Conservation (phyloP, 257 asterid species). For the Euphrasia confusa region DNA sequence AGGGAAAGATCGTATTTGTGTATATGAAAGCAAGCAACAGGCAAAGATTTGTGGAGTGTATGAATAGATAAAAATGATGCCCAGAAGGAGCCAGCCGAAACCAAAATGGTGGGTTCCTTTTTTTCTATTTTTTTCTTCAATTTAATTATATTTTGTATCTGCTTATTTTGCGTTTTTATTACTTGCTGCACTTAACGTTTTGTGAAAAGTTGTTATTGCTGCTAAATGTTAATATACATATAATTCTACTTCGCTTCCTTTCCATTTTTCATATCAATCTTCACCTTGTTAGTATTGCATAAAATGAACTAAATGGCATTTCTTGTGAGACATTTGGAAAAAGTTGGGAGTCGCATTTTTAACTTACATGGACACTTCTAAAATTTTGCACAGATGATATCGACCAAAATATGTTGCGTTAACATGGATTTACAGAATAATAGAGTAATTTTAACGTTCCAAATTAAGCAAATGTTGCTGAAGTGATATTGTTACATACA, state of each 20-base stretch:
- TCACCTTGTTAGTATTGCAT: too few species aligned
- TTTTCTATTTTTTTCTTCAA: not conserved
- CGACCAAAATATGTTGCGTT: too few species aligned
- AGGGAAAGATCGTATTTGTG: conserved; percentile 4
- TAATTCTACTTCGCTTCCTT: not conserved
- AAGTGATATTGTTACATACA: too few species aligned
- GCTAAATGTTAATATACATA: not conserved
- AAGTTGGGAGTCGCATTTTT: too few species aligned
- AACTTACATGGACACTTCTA: too few species aligned
- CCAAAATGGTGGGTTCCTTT: conserved; percentile 33
- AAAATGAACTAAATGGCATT: too few species aligned
- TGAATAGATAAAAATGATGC: conserved; percentile 24
- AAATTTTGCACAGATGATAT: too few species aligned
- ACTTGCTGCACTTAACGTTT: not conserved
- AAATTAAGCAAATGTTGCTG: too few species aligned
- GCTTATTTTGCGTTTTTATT: not conserved
- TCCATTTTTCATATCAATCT: too few species aligned
- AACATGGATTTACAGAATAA: too few species aligned
- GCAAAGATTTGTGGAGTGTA: conserved; percentile 24
- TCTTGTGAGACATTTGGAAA: too few species aligned
- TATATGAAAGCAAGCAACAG: not conserved
- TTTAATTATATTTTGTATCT: not conserved
- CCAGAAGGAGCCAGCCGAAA: conserved; percentile 28
- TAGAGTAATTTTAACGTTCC: too few species aligned
- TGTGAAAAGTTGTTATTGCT: not conserved